Base-by-base conservation (phyloP, 202 grass and related monocot genomes). In the Setaria viridis region DNA sequence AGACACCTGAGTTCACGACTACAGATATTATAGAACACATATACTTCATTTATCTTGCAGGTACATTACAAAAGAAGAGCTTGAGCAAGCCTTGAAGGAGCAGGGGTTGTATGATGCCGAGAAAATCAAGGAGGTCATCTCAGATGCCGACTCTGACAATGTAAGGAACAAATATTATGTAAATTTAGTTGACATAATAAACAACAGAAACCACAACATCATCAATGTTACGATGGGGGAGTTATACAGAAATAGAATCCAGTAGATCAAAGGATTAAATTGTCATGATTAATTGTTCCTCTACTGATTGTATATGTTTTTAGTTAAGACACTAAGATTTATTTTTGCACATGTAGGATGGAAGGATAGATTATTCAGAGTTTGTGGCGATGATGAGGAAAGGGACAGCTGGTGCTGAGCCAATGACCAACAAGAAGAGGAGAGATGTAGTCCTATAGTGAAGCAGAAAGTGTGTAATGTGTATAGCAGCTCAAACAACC, bases 351-450 rank as follows among this genome's bases (percentile, higher is more conserved):
- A 32, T 81, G 77, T 67, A 97, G 94, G 94, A 97, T 42, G 94
- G 94, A 78, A 90, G 91, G 79, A 97, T 97, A 83, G 91, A 97
- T 74, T 95, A 95, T 82, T 86, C 88, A 21, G 93, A 95, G 80
- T 95, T 95, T 15, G 90, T 91, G 66, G 79, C 93, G 0, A 95
- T 95, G 93, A 95, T 95, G 91, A 91, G 88, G 67, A 93, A 90
- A 91, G 91, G 93, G 79, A 89, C 82, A n/a, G 79, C 43, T 1
- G 81, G 82, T 48, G 85, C 86, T 0, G 88, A 95, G 46, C 72
- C 80, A 49, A 51, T 62, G 8, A 91, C 89, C 72, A 90, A 82
- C 33, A 93, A 93, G 84, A 95, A 95, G 88, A 92, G 90, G 69
- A 72, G 88, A 50, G 86, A 93, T 32, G 47, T 95, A 75, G 82